phyloP scores from a whole-genome alignment of 768 basidiomycete genomes.

The Boletellus ananas region DNA sequence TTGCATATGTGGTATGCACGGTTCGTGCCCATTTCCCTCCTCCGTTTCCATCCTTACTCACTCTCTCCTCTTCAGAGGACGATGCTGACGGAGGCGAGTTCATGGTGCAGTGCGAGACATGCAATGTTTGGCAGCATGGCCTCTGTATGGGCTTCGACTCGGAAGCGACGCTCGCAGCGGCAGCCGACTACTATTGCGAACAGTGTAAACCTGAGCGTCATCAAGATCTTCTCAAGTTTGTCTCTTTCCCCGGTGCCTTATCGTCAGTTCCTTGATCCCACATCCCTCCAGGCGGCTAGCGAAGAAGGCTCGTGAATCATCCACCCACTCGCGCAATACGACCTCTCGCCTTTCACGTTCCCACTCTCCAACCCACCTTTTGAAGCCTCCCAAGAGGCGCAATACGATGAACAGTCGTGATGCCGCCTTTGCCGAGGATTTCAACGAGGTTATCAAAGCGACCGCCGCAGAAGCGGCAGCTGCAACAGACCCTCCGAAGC shows the following conservation, averaged over 20 bases:
- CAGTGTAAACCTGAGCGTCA: conserved; percentile 87
- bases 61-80: conserved; percentile 48
- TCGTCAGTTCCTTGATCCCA: conserved; percentile 16
- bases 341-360: conserved; percentile 67
- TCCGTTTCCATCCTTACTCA: conserved; percentile 22
- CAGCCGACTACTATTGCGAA: conserved; percentile 91
- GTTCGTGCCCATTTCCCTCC: conserved; percentile 40
- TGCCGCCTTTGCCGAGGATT: conserved; percentile 86
- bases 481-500: conserved; percentile 38
- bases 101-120: conserved; percentile 97
- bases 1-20: conserved; percentile 81
- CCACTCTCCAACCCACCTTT: conserved; percentile 59
- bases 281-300: conserved; percentile 50
- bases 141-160: conserved; percentile 91
- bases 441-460: conserved; percentile 72
- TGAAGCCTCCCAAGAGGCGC: conserved; percentile 77
- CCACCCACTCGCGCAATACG: conserved; percentile 58
- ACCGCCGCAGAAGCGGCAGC: conserved; percentile 69
- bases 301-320: conserved; percentile 61
- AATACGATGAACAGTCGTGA: conserved; percentile 99
- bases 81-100: conserved; percentile 86
- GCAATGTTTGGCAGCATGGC: conserved; percentile 98
- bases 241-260: conserved; percentile 16
- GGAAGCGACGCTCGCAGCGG: conserved; percentile 68
- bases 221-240: conserved; percentile 75